Base-by-base conservation (phyloP, 371 early-diverging fungal species). In the Nematocida minor region DNA sequence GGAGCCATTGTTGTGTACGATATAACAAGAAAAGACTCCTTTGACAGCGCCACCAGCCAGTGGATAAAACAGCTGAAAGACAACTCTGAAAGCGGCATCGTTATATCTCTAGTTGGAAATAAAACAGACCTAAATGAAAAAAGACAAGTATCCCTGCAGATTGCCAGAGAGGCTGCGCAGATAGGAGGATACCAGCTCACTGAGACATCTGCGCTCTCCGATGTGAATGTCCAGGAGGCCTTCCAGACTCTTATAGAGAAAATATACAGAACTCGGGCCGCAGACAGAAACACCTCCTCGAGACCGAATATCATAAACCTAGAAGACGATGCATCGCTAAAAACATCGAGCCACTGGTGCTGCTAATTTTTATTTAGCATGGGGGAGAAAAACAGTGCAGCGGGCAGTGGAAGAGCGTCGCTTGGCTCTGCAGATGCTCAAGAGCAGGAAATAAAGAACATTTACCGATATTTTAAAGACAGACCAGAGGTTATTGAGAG, bases 1-100 rank as follows among this genome's bases (percentile, higher is more conserved):
- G 99, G 97, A 49, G 97, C 97, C 47, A 87, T 97, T 80, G 87
- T 97, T 46, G 97, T 97, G 16, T 97, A 97, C 83, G 98, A 99
- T 86, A 93, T 97, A 84, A 90, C 97, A 51, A 92, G 94, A 85
- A 92, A 94, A 81, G 84, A 87, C 18, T 93, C 95, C 16, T 94
- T 93, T 82, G 93, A 94, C 84, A 94, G 92, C 84, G 81, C 82
- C 20, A 94, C 93, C 22, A 89, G 88, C 63, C 90, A 93, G 54
- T 97, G 98, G 99, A 88, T 99, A 55, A 93, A 92, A 86, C 96
- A 97, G 84, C 89, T 97, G 44, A 91, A 94, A 78, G 93, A 96
- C 83, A 93, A 95, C 82, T 95, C 96, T 47, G 94, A 94, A 83
- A 88, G 88, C 80, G 93, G 94, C 87, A 96, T 97, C 86, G 93